Conservation (phyloP, 2,329 filamentous ascomycete genomes). For the Sporothrix pallida region DNA sequence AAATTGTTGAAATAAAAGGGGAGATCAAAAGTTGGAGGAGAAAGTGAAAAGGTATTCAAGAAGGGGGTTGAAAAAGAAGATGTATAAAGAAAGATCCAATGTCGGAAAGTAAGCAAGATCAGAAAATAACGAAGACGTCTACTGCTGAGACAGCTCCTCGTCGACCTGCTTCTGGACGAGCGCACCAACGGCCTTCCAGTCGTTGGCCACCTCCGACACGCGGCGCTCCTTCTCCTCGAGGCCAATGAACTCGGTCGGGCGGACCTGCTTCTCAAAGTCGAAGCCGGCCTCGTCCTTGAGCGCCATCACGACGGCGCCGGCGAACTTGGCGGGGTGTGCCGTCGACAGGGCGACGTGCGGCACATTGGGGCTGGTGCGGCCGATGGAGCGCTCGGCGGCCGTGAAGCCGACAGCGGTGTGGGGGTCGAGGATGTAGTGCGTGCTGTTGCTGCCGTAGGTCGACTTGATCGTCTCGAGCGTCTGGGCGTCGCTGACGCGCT, state of each 20-base stretch:
- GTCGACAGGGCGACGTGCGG: conserved; percentile 88
- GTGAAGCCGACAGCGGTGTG: conserved; percentile 88
- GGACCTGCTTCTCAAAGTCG: conserved; percentile 73
- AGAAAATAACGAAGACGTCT: background rate
- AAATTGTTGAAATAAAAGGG: background rate
- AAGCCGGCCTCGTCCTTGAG: conserved; percentile 74
- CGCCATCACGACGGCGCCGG: conserved; percentile 80
- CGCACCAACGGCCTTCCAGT: conserved; percentile 76
- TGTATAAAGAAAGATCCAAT: background rate
- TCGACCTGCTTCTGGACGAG: conserved; percentile 77
- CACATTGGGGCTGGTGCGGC: conserved; percentile 57
- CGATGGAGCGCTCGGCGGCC: conserved; percentile 73
- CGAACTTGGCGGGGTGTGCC: conserved; percentile 95
- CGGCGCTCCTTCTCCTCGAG: conserved; percentile 77
- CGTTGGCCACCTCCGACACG: conserved; percentile 70
- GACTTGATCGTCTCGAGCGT: conserved; percentile 70
- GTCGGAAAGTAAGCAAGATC: background rate
- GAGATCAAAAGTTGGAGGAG: background rate
- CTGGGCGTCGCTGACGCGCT: conserved; percentile 70
- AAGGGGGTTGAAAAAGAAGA: background rate
- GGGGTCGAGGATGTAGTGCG: conserved; percentile 81
- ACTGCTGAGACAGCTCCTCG: conserved; percentile 56
- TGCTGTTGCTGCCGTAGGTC: conserved; percentile 52
- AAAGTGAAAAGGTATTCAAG: background rate
- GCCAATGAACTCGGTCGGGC: conserved; percentile 81